Evolutionary conservation across 1,284 basidiomycete species (phyloP).

Genomic region (Pseudozyma sp.): DNA sequence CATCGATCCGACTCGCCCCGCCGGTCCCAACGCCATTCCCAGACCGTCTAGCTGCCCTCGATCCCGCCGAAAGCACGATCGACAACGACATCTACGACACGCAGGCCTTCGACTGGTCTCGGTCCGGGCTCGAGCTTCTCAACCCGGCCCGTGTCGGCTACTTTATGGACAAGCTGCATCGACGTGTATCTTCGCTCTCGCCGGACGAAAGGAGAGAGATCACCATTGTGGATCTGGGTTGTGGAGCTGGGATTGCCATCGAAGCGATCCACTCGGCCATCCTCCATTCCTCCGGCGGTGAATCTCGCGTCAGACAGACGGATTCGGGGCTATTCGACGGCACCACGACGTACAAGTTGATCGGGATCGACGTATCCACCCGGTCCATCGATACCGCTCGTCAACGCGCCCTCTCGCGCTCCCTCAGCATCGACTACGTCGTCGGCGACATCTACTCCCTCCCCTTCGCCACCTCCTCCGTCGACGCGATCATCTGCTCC

Average conservation of each 20-base stretch:
- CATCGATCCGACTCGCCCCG: conserved; percentile 30
- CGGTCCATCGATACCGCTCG: conserved; percentile 31
- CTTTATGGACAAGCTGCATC: conserved; percentile 41
- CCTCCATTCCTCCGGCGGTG: neutral
- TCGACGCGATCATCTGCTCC: conserved; percentile 48
- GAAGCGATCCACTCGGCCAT: conserved; percentile 40
- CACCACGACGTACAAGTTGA: conserved; percentile 12
- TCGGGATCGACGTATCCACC: conserved; percentile 27
- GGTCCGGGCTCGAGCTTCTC: conserved; percentile 27
- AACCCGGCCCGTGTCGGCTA: conserved; percentile 46
- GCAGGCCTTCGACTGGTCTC: conserved; percentile 36
- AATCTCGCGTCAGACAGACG: neutral
- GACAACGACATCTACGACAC: conserved; percentile 50
- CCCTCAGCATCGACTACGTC: conserved; percentile 18
- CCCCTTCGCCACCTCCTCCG: conserved; percentile 3
- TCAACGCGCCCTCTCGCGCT: neutral
- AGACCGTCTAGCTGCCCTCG: conserved; percentile 62
- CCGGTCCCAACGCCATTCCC: conserved; percentile 51
- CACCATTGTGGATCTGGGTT: conserved; percentile 44
- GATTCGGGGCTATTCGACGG: conserved; percentile 3
- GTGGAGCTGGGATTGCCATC: conserved; percentile 45
- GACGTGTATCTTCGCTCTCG: neutral
- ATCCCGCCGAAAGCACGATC: conserved; percentile 49
- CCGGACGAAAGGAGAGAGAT: neutral
- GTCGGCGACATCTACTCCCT: conserved; percentile 35